Base-by-base conservation (phyloP, 768 basidiomycete genomes). In the Suillus subalutaceus region DNA sequence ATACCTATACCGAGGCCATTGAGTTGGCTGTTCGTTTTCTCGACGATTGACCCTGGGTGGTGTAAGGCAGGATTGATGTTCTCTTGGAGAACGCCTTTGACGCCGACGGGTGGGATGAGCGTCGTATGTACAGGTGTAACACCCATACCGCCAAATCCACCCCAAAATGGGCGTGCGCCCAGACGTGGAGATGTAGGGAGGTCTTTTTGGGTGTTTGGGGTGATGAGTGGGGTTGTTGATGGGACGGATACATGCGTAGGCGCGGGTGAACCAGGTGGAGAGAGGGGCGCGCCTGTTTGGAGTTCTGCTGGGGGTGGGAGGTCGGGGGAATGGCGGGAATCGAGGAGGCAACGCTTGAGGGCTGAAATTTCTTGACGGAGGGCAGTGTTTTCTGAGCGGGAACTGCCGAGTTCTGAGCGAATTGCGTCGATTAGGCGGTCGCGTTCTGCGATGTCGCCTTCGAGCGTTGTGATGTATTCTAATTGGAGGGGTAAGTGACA, bases 401-500 rank as follows among this genome's bases (percentile, higher is more conserved):
- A 89, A 1, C 86, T 86, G 44, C 92, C 92, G 23, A 97, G 86
- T 74, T 98, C 94, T 16, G 87, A 81, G 61, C 92, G 88, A 77
- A 96, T 93, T 40, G 91, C 90, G 68, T 93, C 91, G 69, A 99
- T 90, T 67, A 99, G 86, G 23, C 87, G 84, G 80, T 99, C 97
- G 35, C 97, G 88, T 74, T 96, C 94, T 16, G 92, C 91, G 72
- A 99, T 93, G 75, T 97, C 94, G 64, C 88, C 89, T 75, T 99
- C 97, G 63, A 99, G 89, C 0, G 94, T 95, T 10, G 90, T 86
- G 67, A 99, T 97, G 76, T 99, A 98, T 77, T 98, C 94, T 95
- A 76, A 38, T 9, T 59, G 2, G n/a, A 63, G 30, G 30, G 41
- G 44, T 41, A 30, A 41, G 53, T 48, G 7, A 20, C 3, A 53